phyloP scores from a whole-genome alignment of 2,329 filamentous ascomycete species.

The Aureobasidium leucospermi region DNA sequence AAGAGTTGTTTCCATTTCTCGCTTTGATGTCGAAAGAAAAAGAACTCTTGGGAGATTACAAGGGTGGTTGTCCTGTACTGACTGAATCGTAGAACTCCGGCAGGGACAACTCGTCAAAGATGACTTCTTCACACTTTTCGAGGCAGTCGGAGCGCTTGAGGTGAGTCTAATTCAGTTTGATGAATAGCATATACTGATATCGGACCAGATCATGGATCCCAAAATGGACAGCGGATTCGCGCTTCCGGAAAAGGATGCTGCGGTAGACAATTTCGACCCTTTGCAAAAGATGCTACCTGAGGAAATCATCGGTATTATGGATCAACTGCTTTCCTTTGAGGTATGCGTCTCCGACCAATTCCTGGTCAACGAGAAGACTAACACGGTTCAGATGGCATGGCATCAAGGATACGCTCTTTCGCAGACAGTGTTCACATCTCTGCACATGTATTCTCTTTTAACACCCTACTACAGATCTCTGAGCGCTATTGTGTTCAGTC shows the following conservation, averaged over 20 bases:
- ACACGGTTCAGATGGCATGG: slow-evolving; percentile 72
- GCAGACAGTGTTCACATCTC: slow-evolving; percentile 86
- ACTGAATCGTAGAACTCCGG: slow-evolving; percentile 41
- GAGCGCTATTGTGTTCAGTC: slow-evolving; percentile 21
- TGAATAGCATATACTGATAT: not conserved
- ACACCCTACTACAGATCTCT: slow-evolving; percentile 18
- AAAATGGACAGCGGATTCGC: slow-evolving; percentile 97
- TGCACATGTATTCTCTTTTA: slow-evolving; percentile 79
- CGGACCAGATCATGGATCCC: slow-evolving; percentile 85
- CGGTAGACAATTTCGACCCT: slow-evolving; percentile 55
- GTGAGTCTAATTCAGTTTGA: slow-evolving; percentile 24
- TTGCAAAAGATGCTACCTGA: slow-evolving; percentile 59
- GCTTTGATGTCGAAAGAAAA: not conserved
- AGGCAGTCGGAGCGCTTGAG: slow-evolving; percentile 83
- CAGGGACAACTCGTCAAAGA: slow-evolving; percentile 87
- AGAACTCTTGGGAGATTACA: not conserved
- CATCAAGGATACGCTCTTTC: slow-evolving; percentile 92
- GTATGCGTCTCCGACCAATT: slow-evolving; percentile 37
- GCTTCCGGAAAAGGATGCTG: slow-evolving; percentile 42
- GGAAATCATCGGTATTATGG: slow-evolving; percentile 87
- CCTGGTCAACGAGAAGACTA: not conserved
- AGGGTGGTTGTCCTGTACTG: not conserved
- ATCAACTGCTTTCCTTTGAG: slow-evolving; percentile 84
- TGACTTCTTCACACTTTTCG: slow-evolving; percentile 88
- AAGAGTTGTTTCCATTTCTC: not conserved